Percentiles rank a stretch among this genome's conserved stretches.
Evolutionary conservation across 106 monocot species (phyloP).

Genomic region (Phalaenopsis equestris): DNA sequence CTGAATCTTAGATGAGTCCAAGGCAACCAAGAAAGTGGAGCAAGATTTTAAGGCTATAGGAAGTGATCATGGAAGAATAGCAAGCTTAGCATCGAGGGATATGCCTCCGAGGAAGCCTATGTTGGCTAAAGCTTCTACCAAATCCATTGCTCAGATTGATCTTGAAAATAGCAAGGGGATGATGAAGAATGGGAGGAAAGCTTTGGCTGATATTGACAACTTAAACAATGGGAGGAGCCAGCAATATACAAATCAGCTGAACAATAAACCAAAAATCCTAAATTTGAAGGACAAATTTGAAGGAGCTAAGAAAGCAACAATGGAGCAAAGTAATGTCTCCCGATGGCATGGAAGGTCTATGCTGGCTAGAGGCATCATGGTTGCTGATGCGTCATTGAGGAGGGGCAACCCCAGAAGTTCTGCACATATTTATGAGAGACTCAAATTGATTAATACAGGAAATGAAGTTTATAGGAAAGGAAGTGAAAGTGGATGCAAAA

Average conservation of each 20-base stretch:
- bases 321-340: conserved; percentile 3
- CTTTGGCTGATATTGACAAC: conserved; percentile 6
- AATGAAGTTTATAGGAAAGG: too few species aligned
- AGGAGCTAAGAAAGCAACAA: neutral
- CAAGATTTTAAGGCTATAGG: conserved; percentile 5
- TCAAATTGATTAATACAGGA: too few species aligned
- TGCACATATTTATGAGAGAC: conserved; percentile 6
- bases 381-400: conserved; percentile 15
- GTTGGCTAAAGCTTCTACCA: too few species aligned
- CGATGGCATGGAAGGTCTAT: conserved; percentile 8
- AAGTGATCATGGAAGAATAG: neutral
- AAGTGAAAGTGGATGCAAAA: too few species aligned
- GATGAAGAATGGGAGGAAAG: conserved; percentile 9
- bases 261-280: conserved; percentile 5
- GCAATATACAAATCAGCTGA: neutral
- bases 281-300: neutral
- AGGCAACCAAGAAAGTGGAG: conserved; percentile 4
- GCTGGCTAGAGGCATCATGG: conserved; percentile 11
- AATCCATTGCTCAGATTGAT: neutral
- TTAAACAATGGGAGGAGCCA: neutral
- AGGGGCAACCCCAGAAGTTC: conserved; percentile 9
- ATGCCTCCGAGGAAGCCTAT: conserved; percentile 3
- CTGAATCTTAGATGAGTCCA: too few species aligned
- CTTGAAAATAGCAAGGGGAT: neutral
- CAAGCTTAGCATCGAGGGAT: neutral